These are phyloP conservation scores for Penicillium crystallinum DNA, from an alignment of 495 filamentous ascomycete genomes.

Conservation along the genomic window DNA sequence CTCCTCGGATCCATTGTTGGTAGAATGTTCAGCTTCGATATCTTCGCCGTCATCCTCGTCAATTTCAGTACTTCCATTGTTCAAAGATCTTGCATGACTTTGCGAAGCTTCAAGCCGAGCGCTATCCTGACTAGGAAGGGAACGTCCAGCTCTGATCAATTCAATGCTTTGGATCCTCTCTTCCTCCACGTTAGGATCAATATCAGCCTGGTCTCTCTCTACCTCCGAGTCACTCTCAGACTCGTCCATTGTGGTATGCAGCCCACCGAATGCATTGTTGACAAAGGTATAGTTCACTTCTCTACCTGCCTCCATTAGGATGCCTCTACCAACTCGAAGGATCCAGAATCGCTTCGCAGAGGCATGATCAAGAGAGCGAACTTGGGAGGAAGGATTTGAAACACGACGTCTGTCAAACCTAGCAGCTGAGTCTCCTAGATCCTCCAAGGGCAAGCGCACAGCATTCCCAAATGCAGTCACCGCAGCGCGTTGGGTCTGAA, in stretches of 20 bases:
- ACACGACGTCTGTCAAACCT: constrained; percentile 21
- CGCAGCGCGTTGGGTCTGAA: constrained; percentile 50
- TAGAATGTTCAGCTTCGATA: background rate
- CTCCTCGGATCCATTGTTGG: background rate
- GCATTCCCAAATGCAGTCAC: constrained; percentile 52
- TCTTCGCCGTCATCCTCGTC: constrained; percentile 27
- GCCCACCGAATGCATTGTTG: constrained; percentile 60
- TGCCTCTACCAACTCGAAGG: constrained; percentile 53
- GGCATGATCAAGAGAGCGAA: constrained; percentile 31
- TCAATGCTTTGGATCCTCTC: constrained; percentile 31
- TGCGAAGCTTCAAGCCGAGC: background rate
- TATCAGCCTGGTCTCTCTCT: constrained; percentile 42
- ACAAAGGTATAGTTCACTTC: constrained; percentile 54
- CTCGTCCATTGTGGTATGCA: constrained; percentile 35
- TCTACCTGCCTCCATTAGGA: constrained; percentile 57
- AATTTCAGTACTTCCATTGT: constrained; percentile 25
- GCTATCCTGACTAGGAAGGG: background rate
- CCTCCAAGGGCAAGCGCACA: constrained; percentile 47
- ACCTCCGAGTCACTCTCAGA: constrained; percentile 32
- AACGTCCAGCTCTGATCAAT: constrained; percentile 11
- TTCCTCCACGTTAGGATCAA: constrained; percentile 39
- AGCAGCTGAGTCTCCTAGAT: constrained; percentile 34
- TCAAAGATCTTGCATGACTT: background rate
- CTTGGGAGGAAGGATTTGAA: constrained; percentile 18
- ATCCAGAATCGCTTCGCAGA: constrained; percentile 55